Evolutionary conservation across 2,329 filamentous ascomycete species (phyloP).

Genomic region (Cryphonectria carpinicola): DNA sequence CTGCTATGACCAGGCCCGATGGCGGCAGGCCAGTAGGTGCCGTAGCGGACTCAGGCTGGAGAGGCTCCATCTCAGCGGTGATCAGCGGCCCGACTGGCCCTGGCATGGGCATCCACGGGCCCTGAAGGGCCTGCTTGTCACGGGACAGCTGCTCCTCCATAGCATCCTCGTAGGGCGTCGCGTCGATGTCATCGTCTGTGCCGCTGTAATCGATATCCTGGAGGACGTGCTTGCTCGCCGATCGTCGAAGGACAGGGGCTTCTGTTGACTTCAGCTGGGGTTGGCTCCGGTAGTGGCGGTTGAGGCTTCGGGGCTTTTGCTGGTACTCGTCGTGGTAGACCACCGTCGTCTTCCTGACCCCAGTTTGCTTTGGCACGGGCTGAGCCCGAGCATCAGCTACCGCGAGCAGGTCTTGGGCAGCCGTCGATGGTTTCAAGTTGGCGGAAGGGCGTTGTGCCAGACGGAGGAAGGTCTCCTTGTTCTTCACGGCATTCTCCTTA

Average conservation of each 20-base stretch:
- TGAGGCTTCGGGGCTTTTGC: conserved; percentile 35
- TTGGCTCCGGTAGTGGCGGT: conserved; percentile 58
- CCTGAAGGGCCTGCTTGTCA: conserved; percentile 29
- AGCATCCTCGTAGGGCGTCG: conserved; percentile 50
- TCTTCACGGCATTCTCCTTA: conserved; percentile 49
- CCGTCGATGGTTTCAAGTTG: conserved; percentile 27
- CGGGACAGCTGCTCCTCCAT: conserved; percentile 46
- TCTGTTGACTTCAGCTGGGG: conserved; percentile 51
- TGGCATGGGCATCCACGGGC: background rate
- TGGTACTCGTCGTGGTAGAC: conserved; percentile 36
- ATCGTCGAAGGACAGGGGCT: conserved; percentile 46
- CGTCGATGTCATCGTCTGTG: conserved; percentile 42
- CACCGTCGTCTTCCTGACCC: conserved; percentile 35
- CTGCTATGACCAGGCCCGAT: conserved; percentile 39
- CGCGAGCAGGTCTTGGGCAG: conserved; percentile 14
- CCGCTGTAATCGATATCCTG: background rate
- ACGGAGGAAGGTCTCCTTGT: conserved; percentile 44
- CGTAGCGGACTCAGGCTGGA: conserved; percentile 28
- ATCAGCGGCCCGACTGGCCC: conserved; percentile 16
- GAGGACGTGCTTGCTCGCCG: conserved; percentile 48
- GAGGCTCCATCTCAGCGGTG: conserved; percentile 15
- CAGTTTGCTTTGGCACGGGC: conserved; percentile 17
- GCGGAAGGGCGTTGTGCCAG: conserved; percentile 41
- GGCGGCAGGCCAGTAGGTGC: background rate
- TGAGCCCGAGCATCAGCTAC: conserved; percentile 15